Base-by-base conservation (phyloP, 257 asterid genomes). In the Nicotiana obtusifolia region DNA sequence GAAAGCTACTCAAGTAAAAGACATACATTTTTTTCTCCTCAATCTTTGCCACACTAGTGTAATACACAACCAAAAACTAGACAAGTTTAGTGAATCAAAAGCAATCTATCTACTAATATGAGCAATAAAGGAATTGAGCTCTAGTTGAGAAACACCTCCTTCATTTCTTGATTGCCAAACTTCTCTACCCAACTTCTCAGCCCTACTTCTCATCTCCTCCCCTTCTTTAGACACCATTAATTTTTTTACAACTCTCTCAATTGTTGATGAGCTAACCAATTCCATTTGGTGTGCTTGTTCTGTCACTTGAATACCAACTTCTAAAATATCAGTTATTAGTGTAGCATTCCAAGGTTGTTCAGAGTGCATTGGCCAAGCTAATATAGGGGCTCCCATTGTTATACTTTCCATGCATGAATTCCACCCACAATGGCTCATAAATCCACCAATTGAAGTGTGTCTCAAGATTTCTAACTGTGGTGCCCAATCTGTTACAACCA, bases 221-320 rank as follows among this genome's bases (percentile, higher is more conserved):
- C 93, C 97, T 73, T 78, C 90, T 22, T 41, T 86, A 4, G 89
- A 85, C 8, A 82, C 87, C 95, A 92, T 89, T 87, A 92, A n/a
- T 28, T 71, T 81, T n/a, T 86, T 84, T n/a, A 87, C 90, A 0
- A 1, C 62, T 0, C 49, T 49, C 44, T 75, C 62, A 75, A 75
- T 75, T 3, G 44, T 75, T 4, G 4, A 49, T 75, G 61, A 24
- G 3, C 3, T 49, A 24, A 75, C 62, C 52, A 75, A 22, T 75
- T 85, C 84, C 0, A 68, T 75, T 0, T 80, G 54, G 7, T 52
- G 56, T 4, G 59, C 85, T 86, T 92, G 88, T 19, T 78, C 81
- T 54, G 14, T 57, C 0, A 82, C 80, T 22, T 76, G 87, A 44
- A 88, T 57, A 0, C 91, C 91, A 16, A 86, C 60, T 57, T 67